phyloP scores from a whole-genome alignment of 2,329 filamentous ascomycete genomes.

The Fusarium phyllophilum region DNA sequence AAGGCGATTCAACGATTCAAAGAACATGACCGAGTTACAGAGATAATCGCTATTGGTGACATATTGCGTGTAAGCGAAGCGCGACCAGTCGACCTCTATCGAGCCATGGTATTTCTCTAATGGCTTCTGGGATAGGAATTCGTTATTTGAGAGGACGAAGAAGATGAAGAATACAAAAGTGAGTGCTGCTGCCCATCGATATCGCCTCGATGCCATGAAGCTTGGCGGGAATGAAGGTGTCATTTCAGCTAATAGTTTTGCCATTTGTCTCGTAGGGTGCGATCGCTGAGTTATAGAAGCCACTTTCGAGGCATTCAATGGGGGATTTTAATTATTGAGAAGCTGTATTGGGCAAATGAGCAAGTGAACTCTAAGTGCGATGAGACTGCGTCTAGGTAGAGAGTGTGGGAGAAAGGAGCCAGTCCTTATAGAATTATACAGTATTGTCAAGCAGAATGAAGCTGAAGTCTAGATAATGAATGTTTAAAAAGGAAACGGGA shows the following conservation, averaged over 20 bases:
- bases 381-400: background rate
- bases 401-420: background rate
- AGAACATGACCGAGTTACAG: slow-evolving; percentile 62
- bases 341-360: background rate
- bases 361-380: background rate
- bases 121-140: background rate
- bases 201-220: accelerated
- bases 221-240: background rate
- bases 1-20: slow-evolving; percentile 54
- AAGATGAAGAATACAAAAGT: background rate
- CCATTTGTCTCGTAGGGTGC: background rate
- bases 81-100: slow-evolving; percentile 19
- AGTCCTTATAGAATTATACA: background rate
- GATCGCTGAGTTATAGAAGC: too few relatives aligned
- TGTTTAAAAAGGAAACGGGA: background rate
- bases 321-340: background rate
- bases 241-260: background rate
- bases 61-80: slow-evolving; percentile 60
- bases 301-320: background rate
- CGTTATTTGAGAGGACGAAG: background rate
- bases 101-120: background rate
- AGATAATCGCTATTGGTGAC: slow-evolving; percentile 58
- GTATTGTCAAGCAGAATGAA: background rate
- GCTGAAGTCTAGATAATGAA: background rate
- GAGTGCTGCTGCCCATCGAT: background rate